Evolutionary conservation across 2,329 filamentous ascomycete species (phyloP).

Genomic region (Emmonsia crescens): DNA sequence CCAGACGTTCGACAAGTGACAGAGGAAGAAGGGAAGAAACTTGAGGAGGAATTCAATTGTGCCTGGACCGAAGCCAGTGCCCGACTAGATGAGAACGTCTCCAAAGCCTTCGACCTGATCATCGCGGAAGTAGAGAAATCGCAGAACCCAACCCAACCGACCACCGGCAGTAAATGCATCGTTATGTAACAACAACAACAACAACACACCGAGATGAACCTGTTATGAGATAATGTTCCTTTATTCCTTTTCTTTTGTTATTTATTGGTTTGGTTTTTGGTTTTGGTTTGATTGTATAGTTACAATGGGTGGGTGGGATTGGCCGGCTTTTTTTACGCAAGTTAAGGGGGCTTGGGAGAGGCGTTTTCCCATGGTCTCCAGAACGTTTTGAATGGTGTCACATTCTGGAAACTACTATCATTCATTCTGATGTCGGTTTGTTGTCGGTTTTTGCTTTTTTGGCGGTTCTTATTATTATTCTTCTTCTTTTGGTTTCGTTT

Average conservation of each 20-base stretch:
- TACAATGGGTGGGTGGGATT: not conserved
- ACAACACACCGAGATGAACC: not conserved
- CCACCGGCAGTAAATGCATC: slow-evolving; percentile 67
- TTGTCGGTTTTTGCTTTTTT: not conserved
- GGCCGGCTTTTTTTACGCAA: not conserved
- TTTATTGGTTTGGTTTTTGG: not conserved
- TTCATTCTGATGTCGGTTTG: not conserved
- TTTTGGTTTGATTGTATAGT: not conserved
- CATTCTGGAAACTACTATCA: not conserved
- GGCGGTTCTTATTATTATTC: not conserved
- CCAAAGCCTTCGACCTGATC: slow-evolving; percentile 85
- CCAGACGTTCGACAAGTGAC: slow-evolving; percentile 88
- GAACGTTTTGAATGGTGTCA: not conserved
- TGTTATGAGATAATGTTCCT: not conserved
- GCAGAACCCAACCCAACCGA: slow-evolving; percentile 76
- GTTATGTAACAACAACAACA: slow-evolving; percentile 65
- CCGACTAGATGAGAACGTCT: slow-evolving; percentile 86
- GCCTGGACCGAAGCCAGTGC: slow-evolving; percentile 93
- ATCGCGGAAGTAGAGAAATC: slow-evolving; percentile 91
- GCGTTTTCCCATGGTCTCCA: not conserved
- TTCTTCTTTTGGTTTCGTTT: not conserved
- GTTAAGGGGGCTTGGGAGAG: not conserved
- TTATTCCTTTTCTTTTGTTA: not conserved
- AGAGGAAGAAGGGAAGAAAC: slow-evolving; percentile 69
- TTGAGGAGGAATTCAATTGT: slow-evolving; percentile 80